A percentile compares a stretch with the other conserved stretches of the same genome.
phyloP scores from a whole-genome alignment of 2,329 filamentous ascomycete species.

The Aspergillus persii region DNA sequence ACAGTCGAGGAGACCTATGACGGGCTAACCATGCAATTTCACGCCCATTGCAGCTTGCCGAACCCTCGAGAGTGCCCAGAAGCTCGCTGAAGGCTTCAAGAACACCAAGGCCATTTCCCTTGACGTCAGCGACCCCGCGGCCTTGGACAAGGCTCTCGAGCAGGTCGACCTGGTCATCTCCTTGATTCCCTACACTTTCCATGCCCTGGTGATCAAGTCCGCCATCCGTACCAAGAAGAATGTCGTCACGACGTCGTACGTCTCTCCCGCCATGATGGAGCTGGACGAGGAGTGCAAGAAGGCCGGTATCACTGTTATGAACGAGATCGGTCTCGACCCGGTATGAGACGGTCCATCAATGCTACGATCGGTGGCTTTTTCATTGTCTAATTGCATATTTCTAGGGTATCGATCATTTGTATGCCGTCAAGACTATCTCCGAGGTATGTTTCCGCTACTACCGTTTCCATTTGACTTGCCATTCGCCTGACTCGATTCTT shows the following conservation, averaged over 20 bases:
- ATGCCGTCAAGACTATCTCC: constrained; percentile 81
- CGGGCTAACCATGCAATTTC: neutral
- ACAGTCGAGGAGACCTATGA: neutral
- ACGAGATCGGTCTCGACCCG: constrained; percentile 75
- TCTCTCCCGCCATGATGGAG: constrained; percentile 88
- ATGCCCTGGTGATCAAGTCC: constrained; percentile 85
- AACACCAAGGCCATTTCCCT: constrained; percentile 75
- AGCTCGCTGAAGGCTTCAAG: constrained; percentile 68
- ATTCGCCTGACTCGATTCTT: neutral
- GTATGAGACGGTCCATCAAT: constrained; percentile 13
- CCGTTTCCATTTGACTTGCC: neutral
- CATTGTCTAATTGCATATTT: neutral
- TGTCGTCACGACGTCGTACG: constrained; percentile 92
- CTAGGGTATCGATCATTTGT: constrained; percentile 51
- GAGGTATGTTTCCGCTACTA: constrained; percentile 24
- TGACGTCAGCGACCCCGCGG: constrained; percentile 73
- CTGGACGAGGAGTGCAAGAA: constrained; percentile 79
- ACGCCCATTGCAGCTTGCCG: constrained; percentile 64
- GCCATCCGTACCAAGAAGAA: constrained; percentile 93
- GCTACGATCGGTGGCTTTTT: neutral
- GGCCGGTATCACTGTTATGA: constrained; percentile 95
- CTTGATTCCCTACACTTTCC: constrained; percentile 89
- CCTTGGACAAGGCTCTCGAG: constrained; percentile 75
- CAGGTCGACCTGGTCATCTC: constrained; percentile 77
- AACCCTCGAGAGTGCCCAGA: constrained; percentile 73